phyloP scores from a whole-genome alignment of 2,329 filamentous ascomycete species.

The Fusarium sp. region DNA sequence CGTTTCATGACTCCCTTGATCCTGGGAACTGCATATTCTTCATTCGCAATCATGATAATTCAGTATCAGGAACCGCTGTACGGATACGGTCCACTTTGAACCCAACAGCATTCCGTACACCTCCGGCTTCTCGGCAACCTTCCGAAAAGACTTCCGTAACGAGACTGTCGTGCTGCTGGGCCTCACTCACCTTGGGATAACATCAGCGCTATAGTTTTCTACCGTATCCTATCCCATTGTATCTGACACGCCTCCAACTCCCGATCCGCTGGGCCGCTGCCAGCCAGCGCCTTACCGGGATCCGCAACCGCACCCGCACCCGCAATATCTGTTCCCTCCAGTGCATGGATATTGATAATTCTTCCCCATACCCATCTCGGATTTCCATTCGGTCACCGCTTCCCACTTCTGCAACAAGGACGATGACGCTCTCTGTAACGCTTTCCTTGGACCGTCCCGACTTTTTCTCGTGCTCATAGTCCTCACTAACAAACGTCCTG shows the following conservation, averaged over 20 bases:
- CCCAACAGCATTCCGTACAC: slow-evolving; percentile 38
- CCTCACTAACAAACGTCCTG: slow-evolving; percentile 5
- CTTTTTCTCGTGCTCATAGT: slow-evolving; percentile 42
- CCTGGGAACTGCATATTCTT: slow-evolving; percentile 7
- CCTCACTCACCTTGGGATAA: slow-evolving; percentile 20
- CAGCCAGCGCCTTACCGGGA: slow-evolving; percentile 23
- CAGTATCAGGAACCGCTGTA: slow-evolving; percentile 5
- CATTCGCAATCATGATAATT: slow-evolving; percentile 1
- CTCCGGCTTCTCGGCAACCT: slow-evolving; percentile 44
- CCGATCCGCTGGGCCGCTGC: slow-evolving; percentile 44
- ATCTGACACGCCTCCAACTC: slow-evolving; percentile 23
- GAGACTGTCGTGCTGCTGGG: slow-evolving; percentile 17
- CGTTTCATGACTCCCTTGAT: slow-evolving; percentile 14
- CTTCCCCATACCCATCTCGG: slow-evolving; percentile 11
- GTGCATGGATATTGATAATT: slow-evolving; percentile 10
- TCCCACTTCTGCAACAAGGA: slow-evolving; percentile 21
- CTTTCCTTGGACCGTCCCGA: slow-evolving; percentile 30
- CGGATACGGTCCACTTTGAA: slow-evolving; percentile 10
- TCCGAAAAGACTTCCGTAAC: slow-evolving; percentile 35
- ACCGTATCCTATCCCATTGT: background rate
- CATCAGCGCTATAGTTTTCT: slow-evolving; percentile 9
- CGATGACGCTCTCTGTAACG: slow-evolving; percentile 11
- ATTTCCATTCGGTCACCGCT: slow-evolving; percentile 37
- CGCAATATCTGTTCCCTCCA: slow-evolving; percentile 16
- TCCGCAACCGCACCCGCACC: slow-evolving; percentile 27